These are phyloP conservation scores for Daedalea quercina DNA, from an alignment of 768 basidiomycete species.

Conservation along the genomic window DNA sequence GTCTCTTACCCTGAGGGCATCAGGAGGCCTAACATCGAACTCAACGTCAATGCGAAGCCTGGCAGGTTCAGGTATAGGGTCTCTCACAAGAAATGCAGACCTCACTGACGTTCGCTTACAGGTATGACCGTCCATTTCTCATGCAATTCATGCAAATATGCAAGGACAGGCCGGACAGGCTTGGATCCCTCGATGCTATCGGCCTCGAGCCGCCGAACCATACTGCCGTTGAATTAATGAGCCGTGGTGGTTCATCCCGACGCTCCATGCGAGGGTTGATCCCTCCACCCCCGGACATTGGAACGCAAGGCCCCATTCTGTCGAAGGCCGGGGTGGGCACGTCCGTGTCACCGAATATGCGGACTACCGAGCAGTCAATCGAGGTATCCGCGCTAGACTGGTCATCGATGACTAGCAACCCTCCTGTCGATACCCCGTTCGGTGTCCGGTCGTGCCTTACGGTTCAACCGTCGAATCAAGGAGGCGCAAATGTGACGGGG, in stretches of 20 bases:
- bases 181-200: conserved; percentile 84
- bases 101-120: conserved; percentile 21
- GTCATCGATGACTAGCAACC: no score
- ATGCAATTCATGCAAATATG: conserved; percentile 94
- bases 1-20: conserved; percentile 81
- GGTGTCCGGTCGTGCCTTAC: no score
- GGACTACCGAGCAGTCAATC: no score
- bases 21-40: conserved; percentile 73
- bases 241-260: conserved; percentile 47
- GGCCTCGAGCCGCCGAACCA: conserved; percentile 74
- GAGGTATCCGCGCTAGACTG: no score
- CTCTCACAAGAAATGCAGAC: neutral
- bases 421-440: no score
- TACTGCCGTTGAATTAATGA: conserved; percentile 38
- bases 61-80: conserved; percentile 77
- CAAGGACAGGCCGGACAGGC: conserved; percentile 87
- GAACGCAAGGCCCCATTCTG: no score
- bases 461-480: no score
- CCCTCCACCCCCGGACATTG: no score
- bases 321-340: no score
- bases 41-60: conserved; percentile 76
- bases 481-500: no score
- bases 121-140: conserved; percentile 98
- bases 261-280: no score
- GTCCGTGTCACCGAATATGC: no score